These are phyloP conservation scores for Lecanicillium sp. DNA, from an alignment of 2,329 filamentous ascomycete species.

Conservation along the genomic window DNA sequence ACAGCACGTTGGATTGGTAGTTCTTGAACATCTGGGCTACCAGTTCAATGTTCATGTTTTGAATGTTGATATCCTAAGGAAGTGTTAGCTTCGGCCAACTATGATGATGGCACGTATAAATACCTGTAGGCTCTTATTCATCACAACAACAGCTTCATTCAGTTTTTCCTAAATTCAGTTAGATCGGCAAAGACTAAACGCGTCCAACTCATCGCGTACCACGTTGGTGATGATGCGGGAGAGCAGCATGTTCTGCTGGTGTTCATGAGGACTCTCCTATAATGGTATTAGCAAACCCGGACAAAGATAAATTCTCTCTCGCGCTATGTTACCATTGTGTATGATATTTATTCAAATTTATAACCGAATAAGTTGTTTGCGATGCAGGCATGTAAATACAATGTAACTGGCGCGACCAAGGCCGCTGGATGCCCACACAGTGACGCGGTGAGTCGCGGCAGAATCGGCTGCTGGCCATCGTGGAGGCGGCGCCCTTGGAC, in stretches of 20 bases:
- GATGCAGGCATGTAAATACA: not conserved
- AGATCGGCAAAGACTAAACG: not conserved
- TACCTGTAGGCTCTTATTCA: conserved; percentile 89
- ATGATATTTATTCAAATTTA: no score
- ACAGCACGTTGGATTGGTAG: conserved; percentile 95
- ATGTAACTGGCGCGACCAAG: not conserved
- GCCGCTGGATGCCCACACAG: conserved; percentile 3
- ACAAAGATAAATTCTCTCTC: no score
- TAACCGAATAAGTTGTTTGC: not conserved
- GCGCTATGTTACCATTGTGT: no score
- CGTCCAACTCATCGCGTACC: conserved; percentile 46
- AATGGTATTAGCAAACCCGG: not conserved
- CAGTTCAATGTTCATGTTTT: conserved; percentile 98
- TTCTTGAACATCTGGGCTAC: conserved; percentile 99
- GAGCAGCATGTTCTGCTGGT: conserved; percentile 89
- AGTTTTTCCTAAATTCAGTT: conserved; percentile 74
- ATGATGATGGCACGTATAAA: conserved; percentile 1
- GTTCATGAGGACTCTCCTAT: conserved; percentile 91
- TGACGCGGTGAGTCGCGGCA: conserved; percentile 26
- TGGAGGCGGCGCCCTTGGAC: not conserved
- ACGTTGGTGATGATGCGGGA: conserved; percentile 97
- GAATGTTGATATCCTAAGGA: conserved; percentile 84
- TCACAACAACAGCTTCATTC: conserved; percentile 84
- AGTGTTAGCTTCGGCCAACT: conserved; percentile 4
- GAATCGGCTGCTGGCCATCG: conserved; percentile 13